These are phyloP conservation scores for Paracoccidioides brasiliensis DNA, from an alignment of 2,329 filamentous ascomycete species.

Conservation along the genomic window DNA sequence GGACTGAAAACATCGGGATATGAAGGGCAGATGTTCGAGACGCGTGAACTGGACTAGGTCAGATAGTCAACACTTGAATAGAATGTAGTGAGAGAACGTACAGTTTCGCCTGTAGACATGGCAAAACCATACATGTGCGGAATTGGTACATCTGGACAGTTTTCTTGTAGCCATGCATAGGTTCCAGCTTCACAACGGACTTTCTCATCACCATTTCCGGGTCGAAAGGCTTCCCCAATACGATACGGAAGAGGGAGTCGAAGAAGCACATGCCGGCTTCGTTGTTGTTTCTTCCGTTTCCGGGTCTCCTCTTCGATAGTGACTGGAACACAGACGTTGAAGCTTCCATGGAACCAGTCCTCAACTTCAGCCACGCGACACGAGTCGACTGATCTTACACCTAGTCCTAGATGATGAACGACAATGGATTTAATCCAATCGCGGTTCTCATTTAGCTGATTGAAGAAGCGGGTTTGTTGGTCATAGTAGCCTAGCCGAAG, in stretches of 20 bases:
- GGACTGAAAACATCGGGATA: no score
- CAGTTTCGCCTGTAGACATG: not conserved
- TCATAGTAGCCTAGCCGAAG: constrained; percentile 3
- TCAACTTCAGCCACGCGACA: not conserved
- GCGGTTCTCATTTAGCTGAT: not conserved
- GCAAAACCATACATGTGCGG: constrained; percentile 8
- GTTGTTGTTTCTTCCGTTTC: not conserved
- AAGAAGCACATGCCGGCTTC: constrained; percentile 5
- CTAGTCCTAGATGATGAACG: constrained; percentile 5
- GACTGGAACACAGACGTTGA: constrained; percentile 12
- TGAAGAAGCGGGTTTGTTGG: constrained; percentile 6
- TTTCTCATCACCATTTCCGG: constrained; percentile 10
- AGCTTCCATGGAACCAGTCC: constrained; percentile 12
- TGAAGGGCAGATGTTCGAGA: no score
- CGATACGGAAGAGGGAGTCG: constrained; percentile 9
- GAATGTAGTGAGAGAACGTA: not conserved
- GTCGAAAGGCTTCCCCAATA: constrained; percentile 3
- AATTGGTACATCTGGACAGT: constrained; percentile 7
- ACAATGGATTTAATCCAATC: constrained; percentile 4
- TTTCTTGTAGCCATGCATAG: constrained; percentile 8
- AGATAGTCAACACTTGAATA: not conserved
- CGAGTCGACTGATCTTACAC: constrained; percentile 1
- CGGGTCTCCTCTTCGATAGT: constrained; percentile 2
- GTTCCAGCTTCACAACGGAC: constrained; percentile 11
- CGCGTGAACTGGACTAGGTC: not conserved